Conservation (phyloP, 1,284 basidiomycete genomes). For the Ceratobasidium sp. region DNA sequence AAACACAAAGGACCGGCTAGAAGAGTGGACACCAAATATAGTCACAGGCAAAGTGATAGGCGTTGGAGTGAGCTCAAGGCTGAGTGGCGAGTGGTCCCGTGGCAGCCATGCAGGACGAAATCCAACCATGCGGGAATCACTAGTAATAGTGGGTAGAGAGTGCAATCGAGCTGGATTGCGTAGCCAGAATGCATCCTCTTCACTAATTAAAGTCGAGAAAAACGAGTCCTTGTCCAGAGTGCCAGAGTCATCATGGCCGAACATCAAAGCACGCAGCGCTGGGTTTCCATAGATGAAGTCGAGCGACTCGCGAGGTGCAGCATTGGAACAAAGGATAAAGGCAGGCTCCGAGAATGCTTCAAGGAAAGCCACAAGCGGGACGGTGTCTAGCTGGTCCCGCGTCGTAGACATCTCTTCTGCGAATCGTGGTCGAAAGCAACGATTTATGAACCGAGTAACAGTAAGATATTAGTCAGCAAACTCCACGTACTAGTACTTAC, state of each 20-base stretch:
- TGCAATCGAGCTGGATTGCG: not conserved
- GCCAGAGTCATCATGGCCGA: constrained; percentile 2
- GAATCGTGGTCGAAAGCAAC: not conserved
- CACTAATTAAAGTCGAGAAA: not conserved
- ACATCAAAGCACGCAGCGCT: constrained; percentile 13
- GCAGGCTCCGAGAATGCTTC: constrained; percentile 38
- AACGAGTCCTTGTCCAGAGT: constrained; percentile 5
- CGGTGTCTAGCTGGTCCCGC: not conserved
- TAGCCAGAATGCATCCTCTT: constrained; percentile 23
- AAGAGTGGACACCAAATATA: not conserved
- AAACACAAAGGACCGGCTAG: constrained; percentile 29
- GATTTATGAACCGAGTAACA: no score
- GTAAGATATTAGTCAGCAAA: no score
- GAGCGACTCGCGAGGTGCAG: not conserved
- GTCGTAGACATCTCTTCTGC: constrained; percentile 4
- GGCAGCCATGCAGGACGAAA: constrained; percentile 15
- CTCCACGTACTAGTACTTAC: no score
- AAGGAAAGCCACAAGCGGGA: constrained; percentile 18
- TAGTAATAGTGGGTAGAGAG: not conserved
- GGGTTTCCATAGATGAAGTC: constrained; percentile 30
- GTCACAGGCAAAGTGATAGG: constrained; percentile 12
- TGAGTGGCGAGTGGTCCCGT: constrained; percentile 13
- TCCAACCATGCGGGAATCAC: not conserved
- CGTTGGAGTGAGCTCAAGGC: constrained; percentile 24
- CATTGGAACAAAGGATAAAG: constrained; percentile 12